A percentile compares a stretch with the other conserved stretches of the same genome.
Evolutionary conservation across 83 land plant genomes (phyloP).

Genomic region (Picea mariana): DNA sequence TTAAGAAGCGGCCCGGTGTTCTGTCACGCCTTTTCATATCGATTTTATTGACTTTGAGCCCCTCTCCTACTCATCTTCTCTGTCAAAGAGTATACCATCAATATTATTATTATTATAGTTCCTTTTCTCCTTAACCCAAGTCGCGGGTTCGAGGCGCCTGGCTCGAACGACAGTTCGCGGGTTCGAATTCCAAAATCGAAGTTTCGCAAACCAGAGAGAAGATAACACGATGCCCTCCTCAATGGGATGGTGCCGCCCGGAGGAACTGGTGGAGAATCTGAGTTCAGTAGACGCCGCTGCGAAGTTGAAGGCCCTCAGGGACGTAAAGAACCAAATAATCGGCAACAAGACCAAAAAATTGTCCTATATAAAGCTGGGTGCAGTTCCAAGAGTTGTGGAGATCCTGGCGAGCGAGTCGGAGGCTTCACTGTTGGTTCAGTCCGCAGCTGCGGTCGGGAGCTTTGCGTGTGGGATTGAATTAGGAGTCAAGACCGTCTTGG

Average conservation of each 20-base stretch:
- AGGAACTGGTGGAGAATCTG: conserved; percentile 66
- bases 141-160: no score
- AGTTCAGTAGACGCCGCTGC: conserved; percentile 45
- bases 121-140: no score
- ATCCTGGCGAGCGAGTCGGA: conserved; percentile 53
- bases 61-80: no score
- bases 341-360: conserved; percentile 96
- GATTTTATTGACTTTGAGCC: no score
- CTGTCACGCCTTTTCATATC: no score
- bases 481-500: conserved; percentile 81
- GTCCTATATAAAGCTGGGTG: conserved; percentile 78
- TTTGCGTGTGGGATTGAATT: conserved; percentile 89
- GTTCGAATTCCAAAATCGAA: no score
- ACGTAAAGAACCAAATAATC: conserved; percentile 93
- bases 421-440: conserved; percentile 63
- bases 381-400: conserved; percentile 78
- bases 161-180: no score
- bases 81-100: no score
- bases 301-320: conserved; percentile 74
- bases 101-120: no score
- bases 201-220: no score
- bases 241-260: conserved; percentile 38
- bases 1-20: no score
- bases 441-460: conserved; percentile 92
- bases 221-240: conserved; percentile 51